A percentile compares a stretch with the other conserved stretches of the same genome.
Evolutionary conservation across 2,329 filamentous ascomycete genomes (phyloP).

Genomic region (Cladosporium sp.): DNA sequence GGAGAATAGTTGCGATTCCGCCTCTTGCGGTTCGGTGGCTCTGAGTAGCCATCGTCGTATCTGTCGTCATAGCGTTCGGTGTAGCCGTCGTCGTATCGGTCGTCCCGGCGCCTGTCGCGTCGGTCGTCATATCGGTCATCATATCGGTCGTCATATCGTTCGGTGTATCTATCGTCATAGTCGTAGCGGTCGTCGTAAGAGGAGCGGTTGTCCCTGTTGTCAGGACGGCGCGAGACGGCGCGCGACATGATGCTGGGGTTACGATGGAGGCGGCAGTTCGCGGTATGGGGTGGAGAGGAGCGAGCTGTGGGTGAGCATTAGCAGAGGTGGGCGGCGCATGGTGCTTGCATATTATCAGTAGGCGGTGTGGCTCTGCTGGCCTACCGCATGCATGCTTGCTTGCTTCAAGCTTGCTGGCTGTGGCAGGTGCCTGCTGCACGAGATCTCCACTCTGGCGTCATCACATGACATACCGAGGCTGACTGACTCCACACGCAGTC

Average conservation of each 20-base stretch:
- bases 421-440: conserved; percentile 2
- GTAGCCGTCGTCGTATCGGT: conserved; percentile 2
- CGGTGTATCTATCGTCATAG: conserved; percentile 16
- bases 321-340: conserved; percentile 4
- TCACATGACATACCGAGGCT: neutral
- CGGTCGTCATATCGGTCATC: conserved; percentile 7
- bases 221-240: conserved; percentile 15
- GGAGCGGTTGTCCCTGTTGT: conserved; percentile 9
- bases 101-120: conserved; percentile 2
- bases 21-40: conserved; percentile 6
- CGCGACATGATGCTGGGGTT: conserved; percentile 8
- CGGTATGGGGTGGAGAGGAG: neutral
- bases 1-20: conserved; percentile 10
- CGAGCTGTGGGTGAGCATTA: neutral
- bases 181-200: conserved; percentile 13
- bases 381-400: conserved; percentile 1
- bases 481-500: no score
- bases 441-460: conserved; percentile 13
- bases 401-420: neutral
- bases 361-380: conserved; percentile 10
- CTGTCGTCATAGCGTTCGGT: conserved; percentile 6
- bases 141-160: conserved; percentile 11
- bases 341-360: conserved; percentile 13
- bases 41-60: conserved; percentile 17
- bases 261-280: neutral